Base-by-base conservation (phyloP, 805 yeast species). In the Yarrowia hollandica region DNA sequence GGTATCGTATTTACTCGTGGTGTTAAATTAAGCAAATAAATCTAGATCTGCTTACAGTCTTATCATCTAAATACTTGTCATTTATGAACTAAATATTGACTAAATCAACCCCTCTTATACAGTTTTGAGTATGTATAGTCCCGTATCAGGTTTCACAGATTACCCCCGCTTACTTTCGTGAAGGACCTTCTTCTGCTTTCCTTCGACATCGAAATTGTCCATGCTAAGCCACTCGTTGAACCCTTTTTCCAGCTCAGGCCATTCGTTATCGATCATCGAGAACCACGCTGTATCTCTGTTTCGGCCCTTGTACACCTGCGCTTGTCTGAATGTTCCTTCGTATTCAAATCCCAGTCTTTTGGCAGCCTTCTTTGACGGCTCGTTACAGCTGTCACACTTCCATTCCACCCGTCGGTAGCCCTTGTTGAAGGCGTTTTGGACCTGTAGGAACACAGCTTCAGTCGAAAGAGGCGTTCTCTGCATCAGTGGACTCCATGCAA, bases 381-480 rank as follows among this genome's bases (percentile, higher is more conserved):
- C 65, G 42, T 72, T 70, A 28, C 67, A 64, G 33, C 65, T 62
- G 60, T 71, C 66, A 61, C 74, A 72, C 59, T 69, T 71, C 75
- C 75, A 72, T 59, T 71, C 74, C 46, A 62, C 65, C 14, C 75
- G 64, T 16, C 75, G 64, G 60, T 69, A 68, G 2, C 69, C 67
- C 9, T 34, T 60, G 1, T 68, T 70, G 48, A 71, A 69, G 1
- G 67, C 72, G 44, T 69, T 63, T 33, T 62, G 63, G 63, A 67
- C 64, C 59, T 71, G 44, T 28, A 72, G 62, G 60, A 64, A 71
- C 48, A 67, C 66, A 2, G 70, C 71, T 54, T 72, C 75, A 1
- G 75, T 71, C 9, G 72, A 68, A 23, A 64, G 61, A 4, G 66
- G 62, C 8, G 72, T 71, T 33, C 65, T 59, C 33, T 65, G 66